Evolutionary conservation across 2,329 filamentous ascomycete species (phyloP), one percentile per base, ranked within the genome.

Genomic region (Penicillium rolfsii): DNA sequence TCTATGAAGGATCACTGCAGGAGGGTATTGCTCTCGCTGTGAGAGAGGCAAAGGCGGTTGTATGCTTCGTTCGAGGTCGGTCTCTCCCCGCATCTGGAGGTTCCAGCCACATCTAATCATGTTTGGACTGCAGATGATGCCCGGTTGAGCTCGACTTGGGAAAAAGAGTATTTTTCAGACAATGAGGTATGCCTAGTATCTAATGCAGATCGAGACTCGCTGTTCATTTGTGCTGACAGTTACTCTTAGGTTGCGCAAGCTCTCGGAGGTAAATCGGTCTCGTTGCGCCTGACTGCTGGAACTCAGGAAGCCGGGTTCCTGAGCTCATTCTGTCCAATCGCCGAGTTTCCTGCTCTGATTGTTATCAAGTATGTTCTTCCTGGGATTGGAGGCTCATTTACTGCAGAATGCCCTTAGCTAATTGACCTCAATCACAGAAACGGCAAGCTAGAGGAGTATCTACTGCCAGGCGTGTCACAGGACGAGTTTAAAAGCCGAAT

Each of bases 271-370:
- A 85, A 88, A 70, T 85, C 91, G 2, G 82, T 97, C 22, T 79
- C 89, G 7, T 81, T 97, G 24, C 86, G 89, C 54, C 81, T 97
- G 24, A 77, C 83, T 36, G 87, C 88, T 19, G 91, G 89, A 24
- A 93, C 90, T 1, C 85, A 90, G 66, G 93, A 97, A 79, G 92
- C 92, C 9, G 87, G 85, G 5, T 96, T 92, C 70, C 82, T 98
- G 14, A 85, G 88, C 9, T 91, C 91, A 49, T 91, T 97, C 70
- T 96, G 91, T 70, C 91, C 91, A 0, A 80, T 97, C n/a, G 84
- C 86, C 1, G 87, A 87, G 66, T 87, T 87, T n/a, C 93, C 94
- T 0, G 90, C 90, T 1, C 78, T 97, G 8, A 84, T 97, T 16
- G 81, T 96, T 22, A 93, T 97, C 68, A 87, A 88, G 85, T 89